These are phyloP conservation scores for Stereum hirsutum DNA, from an alignment of 1,284 basidiomycete genomes.

Conservation along the genomic window DNA sequence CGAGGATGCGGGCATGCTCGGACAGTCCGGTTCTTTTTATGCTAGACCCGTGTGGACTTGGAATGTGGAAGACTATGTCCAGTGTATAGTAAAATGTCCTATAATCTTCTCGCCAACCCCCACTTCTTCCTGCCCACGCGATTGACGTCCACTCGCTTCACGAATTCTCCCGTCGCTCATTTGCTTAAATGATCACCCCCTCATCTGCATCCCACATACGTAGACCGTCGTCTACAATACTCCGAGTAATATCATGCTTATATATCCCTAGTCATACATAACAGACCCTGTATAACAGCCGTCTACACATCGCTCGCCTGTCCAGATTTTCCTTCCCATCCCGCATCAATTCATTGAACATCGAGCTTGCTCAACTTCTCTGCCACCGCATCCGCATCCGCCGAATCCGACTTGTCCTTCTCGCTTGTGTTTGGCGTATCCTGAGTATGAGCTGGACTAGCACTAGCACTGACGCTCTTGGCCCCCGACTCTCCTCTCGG, in stretches of 20 bases:
- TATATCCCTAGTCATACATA: too few species aligned
- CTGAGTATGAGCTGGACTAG: neutral
- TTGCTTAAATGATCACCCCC: too few species aligned
- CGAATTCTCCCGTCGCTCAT: neutral
- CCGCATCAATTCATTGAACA: constrained; percentile 17
- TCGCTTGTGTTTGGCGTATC: constrained; percentile 11
- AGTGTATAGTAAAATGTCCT: neutral
- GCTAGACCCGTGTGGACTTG: neutral
- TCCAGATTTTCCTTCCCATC: neutral
- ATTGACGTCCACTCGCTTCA: neutral
- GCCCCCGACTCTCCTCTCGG: constrained; percentile 8
- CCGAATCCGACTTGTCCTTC: constrained; percentile 7
- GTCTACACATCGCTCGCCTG: constrained; percentile 1
- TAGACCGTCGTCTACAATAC: too few species aligned
- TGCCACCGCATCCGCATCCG: constrained; percentile 24
- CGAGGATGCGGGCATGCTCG: too few species aligned
- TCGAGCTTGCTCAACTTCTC: constrained; percentile 36
- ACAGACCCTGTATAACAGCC: too few species aligned
- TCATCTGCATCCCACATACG: too few species aligned
- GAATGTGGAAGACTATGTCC: constrained; percentile 8
- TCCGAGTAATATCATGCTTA: too few species aligned
- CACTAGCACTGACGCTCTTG: neutral
- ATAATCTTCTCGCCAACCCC: neutral
- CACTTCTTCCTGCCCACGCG: too few species aligned
- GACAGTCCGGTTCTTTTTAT: neutral